These are phyloP conservation scores for Starmera quercuum DNA, from an alignment of 805 yeast species.

Conservation along the genomic window DNA sequence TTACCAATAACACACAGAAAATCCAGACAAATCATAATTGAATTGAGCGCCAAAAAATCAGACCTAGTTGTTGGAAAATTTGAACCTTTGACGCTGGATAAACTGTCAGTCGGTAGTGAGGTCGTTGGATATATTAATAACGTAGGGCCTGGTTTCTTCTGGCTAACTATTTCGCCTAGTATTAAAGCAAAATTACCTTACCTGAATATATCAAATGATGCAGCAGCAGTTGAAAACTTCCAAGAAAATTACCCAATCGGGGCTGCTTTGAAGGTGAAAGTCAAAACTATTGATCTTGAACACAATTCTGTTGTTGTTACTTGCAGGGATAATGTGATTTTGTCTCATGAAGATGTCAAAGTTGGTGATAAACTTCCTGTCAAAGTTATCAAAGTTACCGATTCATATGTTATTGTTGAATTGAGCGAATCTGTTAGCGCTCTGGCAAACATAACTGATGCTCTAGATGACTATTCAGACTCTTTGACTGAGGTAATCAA, in stretches of 20 bases:
- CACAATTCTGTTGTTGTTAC: slow-evolving; percentile 42
- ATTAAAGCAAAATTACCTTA: slow-evolving; percentile 60
- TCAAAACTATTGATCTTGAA: slow-evolving; percentile 45
- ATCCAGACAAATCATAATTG: slow-evolving; percentile 51
- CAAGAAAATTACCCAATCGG: slow-evolving; percentile 66
- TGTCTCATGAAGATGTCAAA: slow-evolving; percentile 39
- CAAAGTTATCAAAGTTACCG: slow-evolving; percentile 50
- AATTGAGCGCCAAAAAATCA: slow-evolving; percentile 49
- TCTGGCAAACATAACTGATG: slow-evolving; percentile 67
- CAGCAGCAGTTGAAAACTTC: slow-evolving; percentile 37
- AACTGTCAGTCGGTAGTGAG: slow-evolving; percentile 41
- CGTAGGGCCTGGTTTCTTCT: slow-evolving; percentile 47
- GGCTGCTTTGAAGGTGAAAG: slow-evolving; percentile 52
- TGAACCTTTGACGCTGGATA: slow-evolving; percentile 29
- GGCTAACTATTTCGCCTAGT: slow-evolving; percentile 65
- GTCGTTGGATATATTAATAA: slow-evolving; percentile 61
- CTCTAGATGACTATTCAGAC: slow-evolving; percentile 57
- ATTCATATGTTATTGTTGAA: slow-evolving; percentile 57
- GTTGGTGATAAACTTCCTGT: slow-evolving; percentile 55
- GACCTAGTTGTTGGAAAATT: slow-evolving; percentile 23
- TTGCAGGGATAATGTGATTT: slow-evolving; percentile 37
- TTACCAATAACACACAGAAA: slow-evolving; percentile 55
- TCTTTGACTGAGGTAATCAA: slow-evolving; percentile 41
- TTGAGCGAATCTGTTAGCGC: slow-evolving; percentile 58
- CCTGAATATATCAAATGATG: slow-evolving; percentile 54